A percentile compares a stretch with the other conserved stretches of the same genome.
These are phyloP conservation scores for Bruguiera hainesii DNA, from an alignment of 441 rosid genomes.

Conservation along the genomic window DNA sequence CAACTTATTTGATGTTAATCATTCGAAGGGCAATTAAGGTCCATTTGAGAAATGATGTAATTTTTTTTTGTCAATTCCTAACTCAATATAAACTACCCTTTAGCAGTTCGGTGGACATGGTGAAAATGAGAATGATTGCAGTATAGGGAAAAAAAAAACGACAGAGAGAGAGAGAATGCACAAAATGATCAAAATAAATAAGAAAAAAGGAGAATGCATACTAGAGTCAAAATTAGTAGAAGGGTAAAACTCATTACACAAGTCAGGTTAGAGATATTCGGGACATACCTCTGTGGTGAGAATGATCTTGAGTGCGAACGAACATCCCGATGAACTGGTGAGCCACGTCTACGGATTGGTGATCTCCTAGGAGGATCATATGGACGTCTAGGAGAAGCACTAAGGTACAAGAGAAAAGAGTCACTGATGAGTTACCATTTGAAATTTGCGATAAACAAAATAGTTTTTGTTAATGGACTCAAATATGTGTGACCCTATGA, in stretches of 20 bases:
- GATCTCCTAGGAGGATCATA: slow-evolving; percentile 90
- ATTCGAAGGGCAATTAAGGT: too few species aligned
- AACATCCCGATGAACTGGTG: slow-evolving; percentile 63
- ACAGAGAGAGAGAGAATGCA: neutral
- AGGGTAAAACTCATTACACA: neutral
- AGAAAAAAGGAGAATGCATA: too few species aligned
- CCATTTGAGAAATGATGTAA: too few species aligned
- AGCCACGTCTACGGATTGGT: slow-evolving; percentile 74
- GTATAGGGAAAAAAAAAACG: too few species aligned
- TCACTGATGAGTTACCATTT: neutral
- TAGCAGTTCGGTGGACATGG: neutral
- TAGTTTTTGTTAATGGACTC: too few species aligned
- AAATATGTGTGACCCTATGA: too few species aligned
- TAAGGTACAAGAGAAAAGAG: slow-evolving; percentile 24
- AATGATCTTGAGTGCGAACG: slow-evolving; percentile 84
- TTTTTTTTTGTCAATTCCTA: too few species aligned
- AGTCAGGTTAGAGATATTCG: neutral
- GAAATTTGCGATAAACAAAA: too few species aligned
- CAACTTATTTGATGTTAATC: too few species aligned
- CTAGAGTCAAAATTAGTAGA: too few species aligned
- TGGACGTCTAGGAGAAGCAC: slow-evolving; percentile 78
- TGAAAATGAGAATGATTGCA: neutral
- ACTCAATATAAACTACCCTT: too few species aligned
- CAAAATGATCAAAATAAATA: neutral
- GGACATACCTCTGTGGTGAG: slow-evolving; percentile 70